Percentiles rank a stretch among this genome's conserved stretches.
Evolutionary conservation across 345 rosid species (phyloP).

Genomic region (Euphorbia lathyris): DNA sequence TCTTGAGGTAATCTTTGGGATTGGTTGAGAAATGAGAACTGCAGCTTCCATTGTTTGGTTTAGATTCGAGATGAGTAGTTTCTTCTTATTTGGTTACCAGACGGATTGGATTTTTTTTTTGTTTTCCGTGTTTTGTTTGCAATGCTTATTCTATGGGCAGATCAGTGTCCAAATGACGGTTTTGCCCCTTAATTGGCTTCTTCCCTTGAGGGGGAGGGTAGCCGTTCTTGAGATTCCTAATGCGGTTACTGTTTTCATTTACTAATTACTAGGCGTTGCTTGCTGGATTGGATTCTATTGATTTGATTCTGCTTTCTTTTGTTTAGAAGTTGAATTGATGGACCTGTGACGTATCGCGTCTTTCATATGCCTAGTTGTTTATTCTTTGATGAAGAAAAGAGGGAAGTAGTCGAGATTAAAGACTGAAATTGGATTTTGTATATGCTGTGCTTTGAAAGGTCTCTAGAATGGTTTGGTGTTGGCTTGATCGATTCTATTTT

Average conservation of each 20-base stretch:
- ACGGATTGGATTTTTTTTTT: not conserved
- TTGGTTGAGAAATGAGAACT: not conserved
- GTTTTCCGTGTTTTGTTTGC: not conserved
- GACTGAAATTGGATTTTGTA: not conserved
- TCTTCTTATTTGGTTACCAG: not conserved
- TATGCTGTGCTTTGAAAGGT: not conserved
- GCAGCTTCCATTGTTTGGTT: not conserved
- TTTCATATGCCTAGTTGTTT: slow-evolving; percentile 8
- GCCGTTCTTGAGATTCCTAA: not conserved
- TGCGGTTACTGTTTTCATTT: not conserved
- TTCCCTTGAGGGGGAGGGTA: not conserved
- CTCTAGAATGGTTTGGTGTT: not conserved
- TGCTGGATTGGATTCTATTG: slow-evolving; percentile 12
- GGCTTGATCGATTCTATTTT: not conserved
- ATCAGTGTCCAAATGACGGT: slow-evolving; percentile 29
- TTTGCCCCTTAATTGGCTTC: slow-evolving; percentile 7
- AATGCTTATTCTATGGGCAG: slow-evolving; percentile 24
- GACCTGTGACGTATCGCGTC: no score
- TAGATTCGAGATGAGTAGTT: slow-evolving; percentile 1
- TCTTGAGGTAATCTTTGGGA: not conserved
- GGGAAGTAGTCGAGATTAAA: not conserved
- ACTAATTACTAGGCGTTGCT: not conserved
- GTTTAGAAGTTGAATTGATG: not conserved
- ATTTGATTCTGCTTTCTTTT: slow-evolving; percentile 14
- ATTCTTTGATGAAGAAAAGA: slow-evolving; percentile 11